These are phyloP conservation scores for Camellia sinensis DNA, from an alignment of 148 eudicot genomes.

Conservation along the genomic window DNA sequence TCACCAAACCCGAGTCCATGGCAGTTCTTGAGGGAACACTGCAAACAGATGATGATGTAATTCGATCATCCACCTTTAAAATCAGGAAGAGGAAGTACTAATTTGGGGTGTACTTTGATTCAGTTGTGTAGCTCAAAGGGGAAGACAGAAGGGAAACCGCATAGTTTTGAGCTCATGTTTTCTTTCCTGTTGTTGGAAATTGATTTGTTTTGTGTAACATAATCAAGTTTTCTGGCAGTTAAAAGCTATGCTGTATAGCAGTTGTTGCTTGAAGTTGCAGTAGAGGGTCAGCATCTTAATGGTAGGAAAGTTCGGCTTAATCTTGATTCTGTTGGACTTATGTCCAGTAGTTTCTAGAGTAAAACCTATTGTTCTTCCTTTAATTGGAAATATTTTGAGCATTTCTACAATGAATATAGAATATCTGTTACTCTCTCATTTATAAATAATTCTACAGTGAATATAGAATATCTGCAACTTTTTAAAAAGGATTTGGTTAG, in stretches of 20 bases:
- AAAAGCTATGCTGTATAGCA: neutral
- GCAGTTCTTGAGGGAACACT: conserved; percentile 46
- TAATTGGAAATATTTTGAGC: no score
- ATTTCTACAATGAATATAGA: no score
- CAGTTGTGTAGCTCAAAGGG: conserved; percentile 2
- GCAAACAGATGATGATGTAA: conserved; percentile 58
- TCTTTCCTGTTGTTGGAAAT: neutral
- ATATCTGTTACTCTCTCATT: no score
- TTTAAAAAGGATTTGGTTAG: no score
- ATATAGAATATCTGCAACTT: no score
- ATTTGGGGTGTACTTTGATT: neutral
- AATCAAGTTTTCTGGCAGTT: conserved; percentile 1
- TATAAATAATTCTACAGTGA: no score
- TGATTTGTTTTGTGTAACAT: conserved; percentile 2
- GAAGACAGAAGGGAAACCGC: neutral
- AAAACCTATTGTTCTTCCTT: no score
- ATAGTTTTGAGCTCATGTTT: neutral
- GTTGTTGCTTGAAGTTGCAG: no score
- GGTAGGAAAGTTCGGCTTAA: no score
- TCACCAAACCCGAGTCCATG: conserved; percentile 87
- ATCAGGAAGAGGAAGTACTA: conserved; percentile 70
- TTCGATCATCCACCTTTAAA: conserved; percentile 75
- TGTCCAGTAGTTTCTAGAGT: no score
- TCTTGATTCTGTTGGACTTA: no score
- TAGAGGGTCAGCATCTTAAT: no score